phyloP scores from a whole-genome alignment of 495 filamentous ascomycete species.

The Sphaerosporella brunnea region DNA sequence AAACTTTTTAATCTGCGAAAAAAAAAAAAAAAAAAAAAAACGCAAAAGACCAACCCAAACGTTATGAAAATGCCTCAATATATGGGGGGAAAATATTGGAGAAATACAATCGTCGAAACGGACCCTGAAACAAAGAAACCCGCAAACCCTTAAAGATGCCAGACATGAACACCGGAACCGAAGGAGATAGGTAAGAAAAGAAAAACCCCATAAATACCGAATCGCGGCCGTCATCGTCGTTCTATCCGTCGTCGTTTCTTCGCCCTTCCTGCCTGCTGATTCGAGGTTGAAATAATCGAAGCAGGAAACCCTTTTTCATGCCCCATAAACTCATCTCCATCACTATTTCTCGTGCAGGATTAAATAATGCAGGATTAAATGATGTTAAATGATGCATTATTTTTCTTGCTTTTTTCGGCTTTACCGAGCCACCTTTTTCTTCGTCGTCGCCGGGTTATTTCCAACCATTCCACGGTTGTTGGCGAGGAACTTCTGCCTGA shows the following conservation, averaged over 20 bases:
- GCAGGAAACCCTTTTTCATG: too few species aligned
- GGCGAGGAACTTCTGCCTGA: slow-evolving; percentile 14
- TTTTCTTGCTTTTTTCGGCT: not conserved
- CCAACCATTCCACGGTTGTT: slow-evolving; percentile 12
- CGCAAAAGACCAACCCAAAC: not conserved
- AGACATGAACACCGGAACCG: not conserved
- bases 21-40: slow-evolving; percentile 2
- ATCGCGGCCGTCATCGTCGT: not conserved
- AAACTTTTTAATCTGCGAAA: too few species aligned
- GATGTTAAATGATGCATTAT: too few species aligned
- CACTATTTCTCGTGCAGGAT: too few species aligned
- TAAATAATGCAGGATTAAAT: too few species aligned
- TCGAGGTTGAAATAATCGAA: too few species aligned
- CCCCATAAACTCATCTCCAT: too few species aligned
- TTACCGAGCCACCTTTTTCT: slow-evolving; percentile 6
- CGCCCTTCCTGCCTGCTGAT: too few species aligned
- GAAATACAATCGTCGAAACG: not conserved
- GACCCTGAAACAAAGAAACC: not conserved
- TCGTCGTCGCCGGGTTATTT: slow-evolving; percentile 5
- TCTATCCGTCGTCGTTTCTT: not conserved
- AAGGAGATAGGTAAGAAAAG: slow-evolving; percentile 1
- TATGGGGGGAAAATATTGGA: not conserved
- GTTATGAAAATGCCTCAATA: not conserved
- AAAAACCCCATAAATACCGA: not conserved
- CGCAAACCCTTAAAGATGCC: not conserved